Base-by-base conservation (phyloP, 2,329 filamentous ascomycete species). In the Colletotrichum simmondsii region DNA sequence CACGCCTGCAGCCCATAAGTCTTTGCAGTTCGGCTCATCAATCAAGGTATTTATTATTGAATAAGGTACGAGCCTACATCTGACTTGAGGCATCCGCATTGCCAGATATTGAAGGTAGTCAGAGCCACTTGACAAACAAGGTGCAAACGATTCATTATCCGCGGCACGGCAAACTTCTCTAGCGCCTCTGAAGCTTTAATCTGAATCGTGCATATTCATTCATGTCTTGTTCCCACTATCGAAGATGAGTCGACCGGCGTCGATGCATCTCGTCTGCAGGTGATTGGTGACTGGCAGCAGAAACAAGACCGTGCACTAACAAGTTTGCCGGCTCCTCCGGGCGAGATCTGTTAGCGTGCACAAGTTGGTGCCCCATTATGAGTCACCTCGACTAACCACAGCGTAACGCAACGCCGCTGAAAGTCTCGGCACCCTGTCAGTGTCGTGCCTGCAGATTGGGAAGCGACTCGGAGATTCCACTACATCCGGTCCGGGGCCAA, bases 301-400 rank as follows among this genome's bases (percentile, higher is more conserved):
- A 5, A 5, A n/a, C 5, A 8, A 53, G 19, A 22, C 16, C 46
- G 30, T 6, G 5, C n/a, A 14, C 42, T 63, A 72, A 69, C 69
- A 64, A 0, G 6, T 1, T 5, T 22, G 2, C 5, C 14, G 4
- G 2, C 5, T 3, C 16, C 2, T 16, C 1, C n/a, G 8, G 5
- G 2, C 2, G 3, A 19, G 0, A 2, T 4, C 12, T 65, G 70
- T 65, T 72, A 70, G 37, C 49, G 16, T 22, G 22, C 10, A 35
- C 54, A 4, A 24, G n/a, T n/a, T 28, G 4, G n/a, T 11, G 65
- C 53, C 60, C 53, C 66, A 65, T 46, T 26, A 58, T 71, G 68
- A 71, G 49, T 71, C 68, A 71, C 24, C 54, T 72, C 66, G 70
- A 72, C 70, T 70, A 49, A 72, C 1, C 19, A 3, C 42, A 35